Percentiles rank a stretch among this genome's conserved stretches.
Evolutionary conservation across 2,329 filamentous ascomycete genomes (phyloP).

Genomic region (Corynespora cassiicola): DNA sequence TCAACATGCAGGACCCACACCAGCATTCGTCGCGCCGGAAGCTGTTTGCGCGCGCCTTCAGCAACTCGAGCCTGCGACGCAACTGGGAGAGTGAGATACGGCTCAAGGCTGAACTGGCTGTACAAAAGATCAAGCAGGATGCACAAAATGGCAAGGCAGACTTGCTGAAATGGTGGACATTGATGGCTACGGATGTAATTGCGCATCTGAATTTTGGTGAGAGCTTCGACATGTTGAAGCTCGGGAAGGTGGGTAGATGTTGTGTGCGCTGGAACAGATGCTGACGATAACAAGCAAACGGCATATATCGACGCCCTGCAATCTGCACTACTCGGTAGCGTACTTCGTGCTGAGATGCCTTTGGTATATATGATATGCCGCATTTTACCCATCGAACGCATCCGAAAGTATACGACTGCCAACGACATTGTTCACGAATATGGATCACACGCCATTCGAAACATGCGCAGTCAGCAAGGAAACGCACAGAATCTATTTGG

Average conservation of each 20-base stretch:
- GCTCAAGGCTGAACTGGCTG: slow-evolving; percentile 38
- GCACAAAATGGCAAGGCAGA: slow-evolving; percentile 4
- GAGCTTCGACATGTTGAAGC: not conserved
- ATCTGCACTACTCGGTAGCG: slow-evolving; percentile 31
- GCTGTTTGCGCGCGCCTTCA: slow-evolving; percentile 45
- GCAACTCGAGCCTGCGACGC: slow-evolving; percentile 40
- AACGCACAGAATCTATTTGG: slow-evolving; percentile 20
- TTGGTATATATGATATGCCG: slow-evolving; percentile 25
- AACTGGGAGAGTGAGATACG: slow-evolving; percentile 46
- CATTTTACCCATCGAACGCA: slow-evolving; percentile 10
- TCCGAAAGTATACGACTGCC: slow-evolving; percentile 13
- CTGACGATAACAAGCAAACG: too few species aligned
- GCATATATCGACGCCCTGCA: slow-evolving; percentile 38
- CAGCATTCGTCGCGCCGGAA: slow-evolving; percentile 43
- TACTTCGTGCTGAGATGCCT: slow-evolving; percentile 41
- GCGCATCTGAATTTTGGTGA: slow-evolving; percentile 1
- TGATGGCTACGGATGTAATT: not conserved
- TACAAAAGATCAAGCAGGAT: slow-evolving; percentile 36
- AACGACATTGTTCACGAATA: slow-evolving; percentile 18
- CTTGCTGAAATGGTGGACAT: not conserved
- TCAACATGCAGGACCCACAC: slow-evolving; percentile 45
- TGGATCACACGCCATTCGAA: slow-evolving; percentile 18
- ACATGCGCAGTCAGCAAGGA: slow-evolving; percentile 21
- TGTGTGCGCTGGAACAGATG: too few species aligned
- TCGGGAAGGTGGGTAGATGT: slow-evolving; percentile 1